phyloP scores from a whole-genome alignment of 352 stramenopile species.

The Pythium angustatum region DNA sequence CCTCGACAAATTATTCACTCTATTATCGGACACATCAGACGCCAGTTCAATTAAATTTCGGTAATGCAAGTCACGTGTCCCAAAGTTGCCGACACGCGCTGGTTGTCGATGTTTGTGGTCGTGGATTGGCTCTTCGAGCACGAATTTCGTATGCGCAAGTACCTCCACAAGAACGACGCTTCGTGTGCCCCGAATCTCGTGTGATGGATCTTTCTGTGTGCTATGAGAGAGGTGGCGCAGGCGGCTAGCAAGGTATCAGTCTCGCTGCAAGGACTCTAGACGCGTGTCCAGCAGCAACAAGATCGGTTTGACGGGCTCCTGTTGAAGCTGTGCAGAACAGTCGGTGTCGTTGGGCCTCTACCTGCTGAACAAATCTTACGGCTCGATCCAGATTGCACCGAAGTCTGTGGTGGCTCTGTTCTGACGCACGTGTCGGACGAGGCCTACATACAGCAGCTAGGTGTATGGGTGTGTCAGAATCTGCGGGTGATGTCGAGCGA shows the following conservation, averaged over 20 bases:
- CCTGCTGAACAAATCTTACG: not conserved
- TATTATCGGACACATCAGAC: slow-evolving; percentile 21
- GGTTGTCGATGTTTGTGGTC: slow-evolving; percentile 26
- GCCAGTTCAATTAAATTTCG: slow-evolving; percentile 6
- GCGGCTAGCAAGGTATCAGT: not conserved
- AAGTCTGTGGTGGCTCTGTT: not conserved
- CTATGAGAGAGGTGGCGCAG: not conserved
- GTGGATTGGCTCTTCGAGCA: slow-evolving; percentile 16
- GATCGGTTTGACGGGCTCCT: no score
- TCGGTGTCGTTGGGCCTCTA: no score
- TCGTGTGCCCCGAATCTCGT: not conserved
- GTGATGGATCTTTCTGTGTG: slow-evolving; percentile 1
- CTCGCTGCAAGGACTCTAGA: not conserved
- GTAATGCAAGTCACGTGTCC: slow-evolving; percentile 14
- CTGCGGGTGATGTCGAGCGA: no score
- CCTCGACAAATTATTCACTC: slow-evolving; percentile 16
- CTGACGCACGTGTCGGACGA: not conserved
- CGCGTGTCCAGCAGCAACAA: not conserved
- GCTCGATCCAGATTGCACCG: not conserved
- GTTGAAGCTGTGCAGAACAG: no score
- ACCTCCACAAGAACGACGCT: not conserved
- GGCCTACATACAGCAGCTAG: no score
- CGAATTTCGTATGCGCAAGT: not conserved
- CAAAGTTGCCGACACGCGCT: slow-evolving; percentile 19
- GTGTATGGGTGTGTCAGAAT: no score